Conservation (phyloP, 2,329 filamentous ascomycete species). For the Penicillium sp. region DNA sequence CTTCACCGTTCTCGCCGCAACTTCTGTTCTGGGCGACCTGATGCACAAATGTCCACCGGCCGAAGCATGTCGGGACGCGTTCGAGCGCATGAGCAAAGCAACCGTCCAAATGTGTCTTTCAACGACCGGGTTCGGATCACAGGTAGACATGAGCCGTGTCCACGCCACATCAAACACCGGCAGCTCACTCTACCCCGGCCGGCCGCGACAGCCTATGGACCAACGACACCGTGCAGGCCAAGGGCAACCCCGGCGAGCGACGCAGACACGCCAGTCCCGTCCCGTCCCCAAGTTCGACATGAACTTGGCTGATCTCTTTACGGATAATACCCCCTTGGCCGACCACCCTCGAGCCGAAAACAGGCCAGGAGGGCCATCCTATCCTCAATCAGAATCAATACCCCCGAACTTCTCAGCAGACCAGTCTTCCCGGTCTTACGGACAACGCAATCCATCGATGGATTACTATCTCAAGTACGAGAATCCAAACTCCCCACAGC, state of each 20-base stretch:
- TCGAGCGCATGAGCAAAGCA: conserved; percentile 90
- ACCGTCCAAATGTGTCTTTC: conserved; percentile 94
- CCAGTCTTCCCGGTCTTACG: conserved; percentile 25
- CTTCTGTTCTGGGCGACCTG: conserved; percentile 85
- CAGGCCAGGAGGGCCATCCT: conserved; percentile 29
- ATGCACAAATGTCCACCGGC: conserved; percentile 94
- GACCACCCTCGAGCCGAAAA: conserved; percentile 35
- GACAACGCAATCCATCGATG: conserved; percentile 32
- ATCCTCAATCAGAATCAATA: conserved; percentile 27
- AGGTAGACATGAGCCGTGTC: conserved; percentile 32
- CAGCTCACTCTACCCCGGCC: conserved; percentile 15
- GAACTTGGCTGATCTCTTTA: conserved; percentile 55
- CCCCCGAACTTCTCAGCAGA: conserved; percentile 26
- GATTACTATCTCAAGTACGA: conserved; percentile 40
- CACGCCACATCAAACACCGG: conserved; percentile 19
- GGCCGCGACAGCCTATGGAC: conserved; percentile 23
- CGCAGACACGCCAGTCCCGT: conserved; percentile 40
- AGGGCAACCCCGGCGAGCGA: conserved; percentile 32
- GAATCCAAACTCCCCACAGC: conserved; percentile 35
- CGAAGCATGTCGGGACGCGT: conserved; percentile 90
- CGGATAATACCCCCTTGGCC: conserved; percentile 43
- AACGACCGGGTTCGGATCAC: conserved; percentile 73
- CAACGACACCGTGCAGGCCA: conserved; percentile 25
- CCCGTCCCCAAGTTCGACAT: conserved; percentile 60
- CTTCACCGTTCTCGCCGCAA: conserved; percentile 89